Evolutionary conservation across 495 filamentous ascomycete species (phyloP), one percentile per base, ranked within the genome.

Genomic region (Penicillium pulvis): DNA sequence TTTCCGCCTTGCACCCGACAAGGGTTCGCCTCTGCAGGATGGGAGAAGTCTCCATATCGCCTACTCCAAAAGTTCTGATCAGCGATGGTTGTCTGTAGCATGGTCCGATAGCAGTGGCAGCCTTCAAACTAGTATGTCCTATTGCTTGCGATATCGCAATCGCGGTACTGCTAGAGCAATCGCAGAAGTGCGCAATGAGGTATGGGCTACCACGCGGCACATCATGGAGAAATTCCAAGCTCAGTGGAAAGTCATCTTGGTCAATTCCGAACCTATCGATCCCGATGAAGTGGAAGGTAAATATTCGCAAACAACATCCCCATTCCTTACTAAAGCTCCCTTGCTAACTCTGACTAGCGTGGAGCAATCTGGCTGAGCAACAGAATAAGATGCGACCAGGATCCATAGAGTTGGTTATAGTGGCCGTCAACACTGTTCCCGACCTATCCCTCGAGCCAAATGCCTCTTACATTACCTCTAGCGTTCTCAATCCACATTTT

Each of bases 31-130:
- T 0, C 72, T 97, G n/a, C 85, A 88, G 50, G 91, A 96, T 65
- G 91, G 92, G 35, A 86, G 83, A 12, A 87, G 87, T 58, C 83
- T 99, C 11, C 95, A 99, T 69, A 74, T 98, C 47, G 92, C 90
- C 8, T 96, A 93, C 67, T 88, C 89, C 0, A 85, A 87, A 58
- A 93, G 90, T 67, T 75, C 87, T 30, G 91, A 94, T 66, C 86
- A 90, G 47, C 83, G 89, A 17, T 99, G 95, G 95, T 71, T 97
- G 46, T 88, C 88, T 1, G 92, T 86, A 5, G 89, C 90, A n/a
- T 99, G 95, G 95, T 90, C 89, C 1, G 92, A 98, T 71, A 92
- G 85, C 63, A 82, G 78, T 24, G 95, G 94, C 0, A 83, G 77
- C 42, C 81, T 90, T 56, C 91, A 96, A 68, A 86, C 83, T 60